These are phyloP conservation scores for Aspergillus felis DNA, from an alignment of 2,329 filamentous ascomycete genomes.

Conservation along the genomic window DNA sequence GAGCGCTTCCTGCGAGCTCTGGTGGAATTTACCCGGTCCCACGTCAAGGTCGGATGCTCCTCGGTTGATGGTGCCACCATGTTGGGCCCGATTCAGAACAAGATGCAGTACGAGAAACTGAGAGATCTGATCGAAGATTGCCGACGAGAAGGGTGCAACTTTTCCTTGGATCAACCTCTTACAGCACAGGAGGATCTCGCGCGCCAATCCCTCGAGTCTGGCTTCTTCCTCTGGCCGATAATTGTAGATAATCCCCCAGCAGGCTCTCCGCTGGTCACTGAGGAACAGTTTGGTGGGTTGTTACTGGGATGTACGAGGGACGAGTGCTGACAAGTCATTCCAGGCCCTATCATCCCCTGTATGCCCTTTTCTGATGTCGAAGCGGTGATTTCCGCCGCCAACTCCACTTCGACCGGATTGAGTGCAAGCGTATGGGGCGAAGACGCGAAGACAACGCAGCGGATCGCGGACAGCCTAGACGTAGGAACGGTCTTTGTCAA, in stretches of 20 bases:
- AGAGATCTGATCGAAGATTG: constrained; percentile 45
- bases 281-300: constrained; percentile 52
- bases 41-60: constrained; percentile 27
- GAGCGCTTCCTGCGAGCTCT: constrained; percentile 47
- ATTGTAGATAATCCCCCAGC: constrained; percentile 55
- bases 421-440: constrained; percentile 55
- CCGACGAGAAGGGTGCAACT: no score
- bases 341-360: constrained; percentile 55
- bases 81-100: constrained; percentile 59
- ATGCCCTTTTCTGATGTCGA: constrained; percentile 56
- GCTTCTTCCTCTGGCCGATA: constrained; percentile 55
- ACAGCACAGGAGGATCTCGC: constrained; percentile 9
- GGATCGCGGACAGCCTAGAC: constrained; percentile 50
- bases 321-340: no score
- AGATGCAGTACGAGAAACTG: constrained; percentile 60
- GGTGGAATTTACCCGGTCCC: constrained; percentile 38
- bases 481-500: constrained; percentile 59
- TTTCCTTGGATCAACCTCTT: no score
- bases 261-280: constrained; percentile 49
- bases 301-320: no score
- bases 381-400: constrained; percentile 54
- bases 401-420: constrained; percentile 49
- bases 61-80: constrained; percentile 28
- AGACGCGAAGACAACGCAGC: constrained; percentile 48
- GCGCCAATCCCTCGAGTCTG: constrained; percentile 39